Evolutionary conservation across 2,329 filamentous ascomycete genomes (phyloP).

Genomic region (Chaetomiaceae sp.): DNA sequence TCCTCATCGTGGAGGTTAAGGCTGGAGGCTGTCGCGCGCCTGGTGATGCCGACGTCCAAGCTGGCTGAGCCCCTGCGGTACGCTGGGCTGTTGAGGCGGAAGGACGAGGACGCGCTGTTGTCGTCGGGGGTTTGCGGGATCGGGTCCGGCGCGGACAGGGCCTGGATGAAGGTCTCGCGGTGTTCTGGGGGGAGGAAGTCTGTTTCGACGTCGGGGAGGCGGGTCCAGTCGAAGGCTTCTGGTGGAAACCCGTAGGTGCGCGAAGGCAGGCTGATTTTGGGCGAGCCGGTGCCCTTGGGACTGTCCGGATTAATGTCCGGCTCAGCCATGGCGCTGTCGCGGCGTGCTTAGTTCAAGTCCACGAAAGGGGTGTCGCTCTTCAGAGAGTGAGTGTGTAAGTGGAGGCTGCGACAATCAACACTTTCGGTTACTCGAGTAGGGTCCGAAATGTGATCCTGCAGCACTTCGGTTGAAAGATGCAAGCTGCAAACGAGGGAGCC

Average conservation of each 20-base stretch:
- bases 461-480: not conserved
- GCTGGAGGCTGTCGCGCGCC: constrained; percentile 36
- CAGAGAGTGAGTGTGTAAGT: too few relatives aligned
- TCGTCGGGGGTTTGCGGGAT: constrained; percentile 59
- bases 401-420: too few relatives aligned
- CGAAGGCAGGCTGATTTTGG: constrained; percentile 27
- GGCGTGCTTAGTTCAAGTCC: too few relatives aligned
- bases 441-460: not conserved
- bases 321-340: constrained; percentile 12
- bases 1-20: constrained; percentile 32
- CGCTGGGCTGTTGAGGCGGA: constrained; percentile 38
- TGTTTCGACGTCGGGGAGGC: constrained; percentile 72
- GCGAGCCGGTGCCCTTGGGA: not conserved
- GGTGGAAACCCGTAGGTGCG: constrained; percentile 54
- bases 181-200: constrained; percentile 73
- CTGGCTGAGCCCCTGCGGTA: constrained; percentile 36
- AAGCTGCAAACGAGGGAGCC: not conserved
- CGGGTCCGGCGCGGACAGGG: constrained; percentile 75
- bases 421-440: too few relatives aligned
- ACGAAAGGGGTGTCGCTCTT: too few relatives aligned
- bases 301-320: constrained; percentile 9
- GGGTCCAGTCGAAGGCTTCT: constrained; percentile 62
- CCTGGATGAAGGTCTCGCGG: constrained; percentile 72
- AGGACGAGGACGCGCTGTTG: constrained; percentile 30
- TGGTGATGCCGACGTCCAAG: constrained; percentile 38